A percentile compares a stretch with the other conserved stretches of the same genome.
Evolutionary conservation across 2,329 filamentous ascomycete genomes (phyloP).

Genomic region (Whalleya microplaca): DNA sequence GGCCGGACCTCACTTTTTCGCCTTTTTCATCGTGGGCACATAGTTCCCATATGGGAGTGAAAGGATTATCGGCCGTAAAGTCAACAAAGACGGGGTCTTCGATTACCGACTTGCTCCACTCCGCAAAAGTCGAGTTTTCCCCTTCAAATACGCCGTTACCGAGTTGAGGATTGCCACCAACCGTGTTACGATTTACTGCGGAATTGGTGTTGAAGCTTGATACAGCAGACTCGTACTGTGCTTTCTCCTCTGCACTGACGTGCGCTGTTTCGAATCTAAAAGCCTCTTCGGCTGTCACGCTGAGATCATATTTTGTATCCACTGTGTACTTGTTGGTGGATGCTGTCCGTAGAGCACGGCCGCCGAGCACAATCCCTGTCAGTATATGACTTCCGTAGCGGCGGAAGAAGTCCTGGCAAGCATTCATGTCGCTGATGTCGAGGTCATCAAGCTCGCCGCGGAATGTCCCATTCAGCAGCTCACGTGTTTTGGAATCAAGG

Average conservation of each 20-base stretch:
- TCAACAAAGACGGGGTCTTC: neutral
- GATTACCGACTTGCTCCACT: neutral
- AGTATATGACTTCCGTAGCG: neutral
- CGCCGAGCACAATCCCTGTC: constrained; percentile 1
- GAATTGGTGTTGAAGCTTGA: constrained; percentile 2
- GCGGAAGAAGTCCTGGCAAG: neutral
- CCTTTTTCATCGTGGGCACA: neutral
- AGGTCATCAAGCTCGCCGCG: neutral
- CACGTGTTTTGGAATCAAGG: neutral
- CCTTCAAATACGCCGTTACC: neutral
- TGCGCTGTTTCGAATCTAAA: constrained; percentile 2
- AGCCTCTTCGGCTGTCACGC: neutral
- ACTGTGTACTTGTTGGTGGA: constrained; percentile 4
- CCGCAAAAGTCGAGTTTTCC: neutral
- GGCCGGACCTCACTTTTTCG: neutral
- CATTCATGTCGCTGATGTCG: neutral
- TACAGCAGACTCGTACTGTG: neutral
- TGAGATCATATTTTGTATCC: neutral
- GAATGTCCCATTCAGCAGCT: neutral
- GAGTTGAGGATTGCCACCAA: constrained; percentile 3
- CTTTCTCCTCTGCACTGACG: neutral
- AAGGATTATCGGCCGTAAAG: neutral
- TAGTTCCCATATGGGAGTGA: neutral
- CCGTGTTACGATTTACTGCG: neutral
- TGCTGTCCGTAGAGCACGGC: neutral